These are phyloP conservation scores for Mollisia scopiformis DNA, from an alignment of 2,329 filamentous ascomycete species.

Conservation along the genomic window DNA sequence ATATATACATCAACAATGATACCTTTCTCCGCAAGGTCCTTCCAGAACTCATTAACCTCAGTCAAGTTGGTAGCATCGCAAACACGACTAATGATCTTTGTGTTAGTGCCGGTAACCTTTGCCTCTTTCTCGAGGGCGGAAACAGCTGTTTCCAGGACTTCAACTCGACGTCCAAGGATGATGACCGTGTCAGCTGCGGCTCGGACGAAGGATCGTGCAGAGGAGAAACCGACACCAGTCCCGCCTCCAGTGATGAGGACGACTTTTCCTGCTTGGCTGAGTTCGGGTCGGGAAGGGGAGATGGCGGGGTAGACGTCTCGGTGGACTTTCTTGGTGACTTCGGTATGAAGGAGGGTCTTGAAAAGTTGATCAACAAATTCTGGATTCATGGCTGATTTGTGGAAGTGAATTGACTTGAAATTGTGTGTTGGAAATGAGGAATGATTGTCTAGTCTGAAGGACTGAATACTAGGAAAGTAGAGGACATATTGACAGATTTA, in stretches of 20 bases:
- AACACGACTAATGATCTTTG: not conserved
- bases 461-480: no score
- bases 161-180: not conserved
- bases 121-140: not conserved
- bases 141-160: not conserved
- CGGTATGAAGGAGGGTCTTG: not conserved
- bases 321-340: not conserved
- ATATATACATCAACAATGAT: not conserved
- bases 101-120: not conserved
- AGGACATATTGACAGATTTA: no score
- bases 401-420: not conserved
- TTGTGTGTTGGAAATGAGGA: not conserved
- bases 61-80: not conserved
- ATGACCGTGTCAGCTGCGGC: not conserved
- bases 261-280: not conserved
- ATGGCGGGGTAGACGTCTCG: not conserved
- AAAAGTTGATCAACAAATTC: not conserved
- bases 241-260: not conserved
- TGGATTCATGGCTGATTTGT: not conserved
- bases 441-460: no score
- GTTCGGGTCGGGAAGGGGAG: not conserved
- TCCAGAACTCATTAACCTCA: not conserved
- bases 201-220: not conserved
- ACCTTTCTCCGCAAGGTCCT: not conserved
- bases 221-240: not conserved